Evolutionary conservation across 2,329 filamentous ascomycete species (phyloP), one percentile per base, ranked within the genome.

Genomic region (Chalara sp.): DNA sequence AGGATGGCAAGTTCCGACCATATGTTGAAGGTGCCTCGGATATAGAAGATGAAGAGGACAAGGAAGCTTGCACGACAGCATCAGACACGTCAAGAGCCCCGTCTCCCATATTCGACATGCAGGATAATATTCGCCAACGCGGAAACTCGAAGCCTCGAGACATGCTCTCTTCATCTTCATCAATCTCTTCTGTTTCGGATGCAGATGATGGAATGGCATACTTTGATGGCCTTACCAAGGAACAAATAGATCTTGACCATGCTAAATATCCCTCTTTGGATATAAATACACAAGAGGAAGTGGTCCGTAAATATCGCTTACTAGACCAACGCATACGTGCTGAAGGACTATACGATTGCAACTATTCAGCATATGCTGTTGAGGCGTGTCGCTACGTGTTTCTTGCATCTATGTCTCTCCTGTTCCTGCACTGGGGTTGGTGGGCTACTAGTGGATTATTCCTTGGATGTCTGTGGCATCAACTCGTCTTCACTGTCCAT

Each of bases 401-500:
- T 12, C 78, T 96, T 31, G 83, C 87, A 48, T 63, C 68, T 11
- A 68, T 83, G 46, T 82, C 82, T 55, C 68, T 91, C 35, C 65
- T 78, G 5, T 82, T 80, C 60, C 70, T 93, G 21, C 76, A 68
- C 12, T 72, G 72, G 63, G 76, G 76, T 35, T 89, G 85, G 80
- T 92, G 87, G 63, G 74, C 71, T 45, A 71, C 79, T 2, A 88
- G 87, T 51, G 90, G 81, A 1, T 66, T 87, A 46, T 89, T 84
- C 59, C 75, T 97, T 3, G 93, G 92, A 21, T 76, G 80, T 55
- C 79, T 95, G 63, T 97, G 93, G 92, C 93, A 97, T 65, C 93
- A 97, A 66, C 78, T 97, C 31, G 87, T 92, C 47, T 99, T 99
- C 65, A 85, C 86, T 1, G 93, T 89, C 54, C 93, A 99, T 68